Base-by-base conservation (phyloP, 1,139 yeast genomes). In the Candida mesenterica region DNA sequence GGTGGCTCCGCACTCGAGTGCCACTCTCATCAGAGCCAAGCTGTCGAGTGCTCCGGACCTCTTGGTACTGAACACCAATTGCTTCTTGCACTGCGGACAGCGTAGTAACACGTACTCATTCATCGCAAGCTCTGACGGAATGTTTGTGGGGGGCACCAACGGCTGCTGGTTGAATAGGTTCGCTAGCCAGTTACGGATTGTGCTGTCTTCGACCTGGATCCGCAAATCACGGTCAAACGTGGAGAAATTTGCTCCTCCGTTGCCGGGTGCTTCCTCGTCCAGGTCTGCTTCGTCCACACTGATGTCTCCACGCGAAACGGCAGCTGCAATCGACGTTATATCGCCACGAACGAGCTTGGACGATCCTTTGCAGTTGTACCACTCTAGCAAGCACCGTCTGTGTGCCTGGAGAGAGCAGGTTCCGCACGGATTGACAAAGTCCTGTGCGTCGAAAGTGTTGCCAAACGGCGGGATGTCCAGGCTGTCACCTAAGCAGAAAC, bases 81-180 rank as follows among this genome's bases (percentile, higher is more conserved):
- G 58, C 29, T 57, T 53, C 42, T 67, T 67, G 44, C 76, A 70
- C 44, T 70, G 76, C 2, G 75, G 75, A 43, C 76, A 70, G 3
- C 62, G 53, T 3, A 68, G 66, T 22, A 62, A 39, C 9, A 33
- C 38, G 12, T 33, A 31, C 12, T 25, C 28, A 14, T 25, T 12
- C 8, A 25, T 5, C 5, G 28, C 12, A n/a, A 25, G 17, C 15
- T 36, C 39, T 1, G 38, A 16, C 2, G 40, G 20, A 17, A 28
- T 28, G 10, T 9, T 10, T 5, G n/a, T n/a, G 10, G 30, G 8
- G 17, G 23, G 5, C 17, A 15, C 10, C 7, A n/a, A 6, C 4
- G 20, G 23, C n/a, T n/a, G 26, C n/a, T 24, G 26, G 10, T n/a
- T 28, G 19, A 28, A 16, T n/a, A 28, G 17, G 17, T 10, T 17